Conservation (phyloP, 2,329 filamentous ascomycete species). For the Apiospora sp. region DNA sequence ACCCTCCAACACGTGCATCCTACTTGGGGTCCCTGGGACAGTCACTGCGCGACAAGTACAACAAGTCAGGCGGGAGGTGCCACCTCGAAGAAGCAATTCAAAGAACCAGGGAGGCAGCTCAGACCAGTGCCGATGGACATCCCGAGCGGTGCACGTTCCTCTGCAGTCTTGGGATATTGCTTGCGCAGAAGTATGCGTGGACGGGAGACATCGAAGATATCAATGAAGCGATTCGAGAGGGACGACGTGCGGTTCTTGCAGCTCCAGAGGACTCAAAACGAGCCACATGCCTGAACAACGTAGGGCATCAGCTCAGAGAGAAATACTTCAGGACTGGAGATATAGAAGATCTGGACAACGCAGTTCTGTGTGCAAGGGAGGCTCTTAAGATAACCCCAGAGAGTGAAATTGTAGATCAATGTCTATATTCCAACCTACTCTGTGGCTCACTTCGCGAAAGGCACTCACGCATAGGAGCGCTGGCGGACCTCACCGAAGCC, state of each 20-base stretch:
- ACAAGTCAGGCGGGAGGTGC: no score
- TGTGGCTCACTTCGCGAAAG: neutral
- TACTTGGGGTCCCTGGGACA: no score
- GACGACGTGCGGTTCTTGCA: neutral
- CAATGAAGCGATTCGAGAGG: neutral
- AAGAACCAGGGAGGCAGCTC: neutral
- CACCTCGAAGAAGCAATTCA: constrained; percentile 23
- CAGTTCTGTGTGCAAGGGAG: neutral
- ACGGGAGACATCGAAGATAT: neutral
- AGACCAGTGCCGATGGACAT: neutral
- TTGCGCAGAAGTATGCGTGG: neutral
- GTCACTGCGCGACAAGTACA: no score
- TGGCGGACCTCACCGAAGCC: neutral
- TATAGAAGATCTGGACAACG: neutral
- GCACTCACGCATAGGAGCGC: neutral
- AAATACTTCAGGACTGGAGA: neutral
- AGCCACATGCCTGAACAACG: constrained; percentile 3
- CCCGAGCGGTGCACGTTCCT: neutral
- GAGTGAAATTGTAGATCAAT: neutral
- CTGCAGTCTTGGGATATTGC: neutral
- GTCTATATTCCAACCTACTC: neutral
- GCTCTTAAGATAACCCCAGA: neutral
- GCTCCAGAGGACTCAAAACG: neutral
- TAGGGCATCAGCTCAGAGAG: constrained; percentile 13
- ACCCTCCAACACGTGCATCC: no score